Percentiles rank a stretch among this genome's conserved stretches.
These are phyloP conservation scores for Lithohypha guttulata DNA, from an alignment of 2,329 filamentous ascomycete genomes.

Conservation along the genomic window DNA sequence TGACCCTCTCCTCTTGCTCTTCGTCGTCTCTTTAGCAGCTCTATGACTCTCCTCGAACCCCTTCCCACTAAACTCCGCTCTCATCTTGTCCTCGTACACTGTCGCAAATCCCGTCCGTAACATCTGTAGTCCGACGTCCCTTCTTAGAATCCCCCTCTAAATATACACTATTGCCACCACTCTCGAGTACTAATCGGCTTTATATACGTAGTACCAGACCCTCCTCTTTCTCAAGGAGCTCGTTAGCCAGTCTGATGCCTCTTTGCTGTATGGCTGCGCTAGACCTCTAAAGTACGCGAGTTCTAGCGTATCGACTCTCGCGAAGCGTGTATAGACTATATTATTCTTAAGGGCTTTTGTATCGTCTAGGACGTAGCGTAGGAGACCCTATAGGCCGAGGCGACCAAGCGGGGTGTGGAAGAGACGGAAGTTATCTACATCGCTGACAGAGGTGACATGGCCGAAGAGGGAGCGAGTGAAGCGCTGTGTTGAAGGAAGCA, in stretches of 20 bases:
- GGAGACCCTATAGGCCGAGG: conserved; percentile 79
- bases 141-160: conserved; percentile 49
- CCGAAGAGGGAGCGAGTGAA: conserved; percentile 63
- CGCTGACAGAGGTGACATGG: conserved; percentile 82
- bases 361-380: conserved; percentile 59
- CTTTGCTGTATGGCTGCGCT: conserved; percentile 70
- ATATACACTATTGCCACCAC: conserved; percentile 78
- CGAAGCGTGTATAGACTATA: conserved; percentile 80
- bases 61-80: conserved; percentile 70
- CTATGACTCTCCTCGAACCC: conserved; percentile 43
- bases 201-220: conserved; percentile 73
- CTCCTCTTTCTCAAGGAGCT: conserved; percentile 58
- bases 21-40: conserved; percentile 46
- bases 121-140: conserved; percentile 85
- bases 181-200: conserved; percentile 82
- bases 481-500: conserved; percentile 37
- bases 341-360: conserved; percentile 61
- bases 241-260: conserved; percentile 73
- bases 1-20: conserved; percentile 55
- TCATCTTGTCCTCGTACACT: conserved; percentile 84
- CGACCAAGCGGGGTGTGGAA: conserved; percentile 88
- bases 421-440: conserved; percentile 90
- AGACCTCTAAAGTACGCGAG: conserved; percentile 82
- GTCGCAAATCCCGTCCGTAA: conserved; percentile 73
- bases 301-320: conserved; percentile 89